Conservation (phyloP, 2,329 filamentous ascomycete genomes). For the Hymenoscyphus albidus region DNA sequence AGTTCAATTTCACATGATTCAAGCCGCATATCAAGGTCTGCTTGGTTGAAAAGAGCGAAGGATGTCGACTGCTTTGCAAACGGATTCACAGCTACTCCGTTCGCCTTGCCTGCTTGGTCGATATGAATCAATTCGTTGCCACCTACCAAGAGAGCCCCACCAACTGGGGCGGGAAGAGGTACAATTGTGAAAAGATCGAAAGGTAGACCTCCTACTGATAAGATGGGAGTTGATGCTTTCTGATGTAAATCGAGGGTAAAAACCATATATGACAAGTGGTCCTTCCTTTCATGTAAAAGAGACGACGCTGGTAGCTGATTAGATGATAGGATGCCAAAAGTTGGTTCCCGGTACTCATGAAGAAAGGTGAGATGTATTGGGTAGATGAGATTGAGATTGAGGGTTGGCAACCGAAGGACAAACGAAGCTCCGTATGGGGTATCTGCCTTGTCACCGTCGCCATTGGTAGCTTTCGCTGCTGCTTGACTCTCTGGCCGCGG, state of each 20-base stretch:
- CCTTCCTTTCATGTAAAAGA: constrained; percentile 70
- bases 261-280: constrained; percentile 85
- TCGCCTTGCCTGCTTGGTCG: constrained; percentile 91
- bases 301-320: constrained; percentile 69
- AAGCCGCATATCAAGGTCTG: constrained; percentile 71
- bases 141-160: constrained; percentile 82
- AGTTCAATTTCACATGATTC: constrained; percentile 78
- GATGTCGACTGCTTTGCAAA: constrained; percentile 79
- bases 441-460: constrained; percentile 35
- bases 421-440: constrained; percentile 88
- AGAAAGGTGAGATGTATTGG: constrained; percentile 90
- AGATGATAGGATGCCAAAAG: constrained; percentile 89
- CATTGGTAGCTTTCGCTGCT: constrained; percentile 34
- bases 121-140: constrained; percentile 91
- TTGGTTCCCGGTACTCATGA: constrained; percentile 95
- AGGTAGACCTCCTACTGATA: constrained; percentile 80
- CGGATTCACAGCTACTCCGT: constrained; percentile 86
- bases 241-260: constrained; percentile 94
- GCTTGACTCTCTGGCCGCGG: constrained; percentile 50
- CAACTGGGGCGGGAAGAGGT: constrained; percentile 78
- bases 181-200: constrained; percentile 83
- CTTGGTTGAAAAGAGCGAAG: constrained; percentile 84
- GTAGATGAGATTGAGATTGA: constrained; percentile 83
- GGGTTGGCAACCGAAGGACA: constrained; percentile 81
- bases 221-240: constrained; percentile 84